These are phyloP conservation scores for Baeospora myosura DNA, from an alignment of 1,284 basidiomycete species.

Conservation along the genomic window DNA sequence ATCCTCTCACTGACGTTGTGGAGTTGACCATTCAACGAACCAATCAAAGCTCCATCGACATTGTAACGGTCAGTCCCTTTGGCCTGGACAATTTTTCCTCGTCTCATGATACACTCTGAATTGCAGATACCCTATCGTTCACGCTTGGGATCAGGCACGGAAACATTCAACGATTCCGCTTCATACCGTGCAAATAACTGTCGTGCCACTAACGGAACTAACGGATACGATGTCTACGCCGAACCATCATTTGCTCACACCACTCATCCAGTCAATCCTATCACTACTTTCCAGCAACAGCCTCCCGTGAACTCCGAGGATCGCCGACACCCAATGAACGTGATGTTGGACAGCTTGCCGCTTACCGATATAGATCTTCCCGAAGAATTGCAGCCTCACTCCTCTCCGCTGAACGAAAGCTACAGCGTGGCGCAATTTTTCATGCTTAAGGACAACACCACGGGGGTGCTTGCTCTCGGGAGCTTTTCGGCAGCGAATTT, in stretches of 20 bases:
- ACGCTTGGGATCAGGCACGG: conserved; percentile 35
- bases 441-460: conserved; percentile 44
- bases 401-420: conserved; percentile 36
- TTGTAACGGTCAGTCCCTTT: conserved; percentile 30
- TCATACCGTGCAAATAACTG: conserved; percentile 51
- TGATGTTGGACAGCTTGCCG: conserved; percentile 39
- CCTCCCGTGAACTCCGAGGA: conserved; percentile 28
- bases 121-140: conserved; percentile 52
- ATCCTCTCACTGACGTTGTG: conserved; percentile 47
- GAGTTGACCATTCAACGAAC: conserved; percentile 39
- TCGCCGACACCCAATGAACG: conserved; percentile 39
- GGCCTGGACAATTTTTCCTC: conserved; percentile 3
- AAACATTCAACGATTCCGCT: conserved; percentile 40
- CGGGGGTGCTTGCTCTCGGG: conserved; percentile 52
- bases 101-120: background rate
- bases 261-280: conserved; percentile 18
- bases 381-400: conserved; percentile 33
- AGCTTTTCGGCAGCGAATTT: conserved; percentile 46
- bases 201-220: conserved; percentile 30
- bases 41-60: conserved; percentile 34
- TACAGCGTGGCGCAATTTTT: conserved; percentile 48
- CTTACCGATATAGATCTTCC: conserved; percentile 45
- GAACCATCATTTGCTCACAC: conserved; percentile 7
- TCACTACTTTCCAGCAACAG: conserved; percentile 40
- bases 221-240: conserved; percentile 32